Base-by-base conservation (phyloP, 2,329 filamentous ascomycete genomes). In the Talaromyces sp. region DNA sequence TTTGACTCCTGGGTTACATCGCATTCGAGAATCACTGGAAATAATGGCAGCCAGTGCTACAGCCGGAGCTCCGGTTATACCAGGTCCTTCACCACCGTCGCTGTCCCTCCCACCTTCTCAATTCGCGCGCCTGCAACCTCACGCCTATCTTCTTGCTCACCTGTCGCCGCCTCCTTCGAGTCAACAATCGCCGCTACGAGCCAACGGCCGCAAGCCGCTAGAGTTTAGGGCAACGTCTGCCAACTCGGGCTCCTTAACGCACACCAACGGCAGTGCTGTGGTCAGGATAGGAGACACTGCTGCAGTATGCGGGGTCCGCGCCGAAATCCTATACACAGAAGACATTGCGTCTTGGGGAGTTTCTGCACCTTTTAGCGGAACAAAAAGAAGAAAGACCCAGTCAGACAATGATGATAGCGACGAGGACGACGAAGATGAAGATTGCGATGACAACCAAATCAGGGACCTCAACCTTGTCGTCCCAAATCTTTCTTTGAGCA, bases 281-380 rank as follows among this genome's bases (percentile, higher is more conserved):
- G 90, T 98, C 56, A 87, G 95, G 40, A 82, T 90, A 57, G 95
- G 95, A 54, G 91, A 96, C 75, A 98, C 94, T 1, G 92, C 92
- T 0, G 91, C 93, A n/a, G 93, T 99, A 42, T 97, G 93, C 73
- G 95, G 94, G 61, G 87, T 99, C 23, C 87, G 94, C 52, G 93
- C 84, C 58, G 95, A 99, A 78, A 88, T 96, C 6, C 81, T 99
- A 30, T 82, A 88, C 55, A 88, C 89, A 2, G 83, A 85, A 56
- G 87, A 91, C 72, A 91, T 96, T 63, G 88, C 76, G 79, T 88
- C 65, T 68, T 85, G 62, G 74, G 78, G 68, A 62, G 74, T 78
- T 9, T 73, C 73, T 44, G 68, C 70, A 64, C 70, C 73, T 5
- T 77, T 67, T 69, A 74, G 66, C 70, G 77, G 71, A 7, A 75